Percentiles rank a stretch among this genome's conserved stretches.
Conservation (phyloP, 2,329 filamentous ascomycete species). For the Monosporascus sp. region DNA sequence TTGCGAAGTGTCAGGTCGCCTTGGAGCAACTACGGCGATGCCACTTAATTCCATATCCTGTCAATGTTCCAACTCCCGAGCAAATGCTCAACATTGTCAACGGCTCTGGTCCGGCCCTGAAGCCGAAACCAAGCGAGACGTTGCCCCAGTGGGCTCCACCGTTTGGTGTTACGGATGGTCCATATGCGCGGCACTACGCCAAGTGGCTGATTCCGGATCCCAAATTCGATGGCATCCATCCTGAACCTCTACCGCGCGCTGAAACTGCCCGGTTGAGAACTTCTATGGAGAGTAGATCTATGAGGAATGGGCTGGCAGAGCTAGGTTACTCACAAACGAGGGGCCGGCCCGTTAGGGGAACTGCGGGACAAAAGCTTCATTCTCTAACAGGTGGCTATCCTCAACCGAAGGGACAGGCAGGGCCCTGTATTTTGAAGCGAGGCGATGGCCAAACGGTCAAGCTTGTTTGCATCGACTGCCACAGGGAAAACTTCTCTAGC, state of each 20-base stretch:
- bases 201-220: conserved; percentile 92
- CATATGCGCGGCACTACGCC: conserved; percentile 90
- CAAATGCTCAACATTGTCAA: conserved; percentile 67
- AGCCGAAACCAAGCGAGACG: conserved; percentile 55
- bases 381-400: conserved; percentile 66
- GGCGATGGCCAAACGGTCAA: conserved; percentile 84
- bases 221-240: conserved; percentile 69
- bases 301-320: conserved; percentile 68
- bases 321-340: conserved; percentile 39
- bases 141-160: conserved; percentile 76
- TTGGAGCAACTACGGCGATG: conserved; percentile 92
- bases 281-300: conserved; percentile 67
- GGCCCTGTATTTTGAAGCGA: conserved; percentile 79
- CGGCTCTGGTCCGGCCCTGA: conserved; percentile 69
- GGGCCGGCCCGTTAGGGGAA: conserved; percentile 44
- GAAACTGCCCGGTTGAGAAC: conserved; percentile 40
- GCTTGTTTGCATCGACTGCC: conserved; percentile 83
- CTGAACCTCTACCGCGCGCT: conserved; percentile 38
- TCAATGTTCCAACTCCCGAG: conserved; percentile 60
- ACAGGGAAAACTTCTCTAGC: conserved; percentile 88
- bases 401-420: conserved; percentile 72
- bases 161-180: conserved; percentile 86
- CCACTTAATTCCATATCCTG: conserved; percentile 85
- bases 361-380: conserved; percentile 59
- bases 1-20: conserved; percentile 90